These are phyloP conservation scores for Colletotrichum simmondsii DNA, from an alignment of 2,329 filamentous ascomycete genomes.

Conservation along the genomic window DNA sequence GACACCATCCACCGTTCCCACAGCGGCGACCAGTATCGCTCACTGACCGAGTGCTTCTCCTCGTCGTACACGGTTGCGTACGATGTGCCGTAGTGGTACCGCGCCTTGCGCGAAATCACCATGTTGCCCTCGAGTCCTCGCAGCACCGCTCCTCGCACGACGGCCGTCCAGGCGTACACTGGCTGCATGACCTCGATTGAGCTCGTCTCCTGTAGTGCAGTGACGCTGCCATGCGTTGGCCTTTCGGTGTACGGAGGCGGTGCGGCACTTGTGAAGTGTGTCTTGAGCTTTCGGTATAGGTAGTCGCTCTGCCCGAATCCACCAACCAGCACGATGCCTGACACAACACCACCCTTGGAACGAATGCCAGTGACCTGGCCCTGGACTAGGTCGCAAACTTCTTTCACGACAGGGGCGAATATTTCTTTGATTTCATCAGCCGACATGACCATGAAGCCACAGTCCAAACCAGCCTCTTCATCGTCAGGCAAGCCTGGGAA, in stretches of 20 bases:
- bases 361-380: slow-evolving; percentile 74
- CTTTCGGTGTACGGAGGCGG: slow-evolving; percentile 75
- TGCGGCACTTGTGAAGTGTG: slow-evolving; percentile 70
- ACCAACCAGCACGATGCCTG: slow-evolving; percentile 83
- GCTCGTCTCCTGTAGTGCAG: slow-evolving; percentile 58
- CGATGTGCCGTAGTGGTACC: slow-evolving; percentile 83
- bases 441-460: slow-evolving; percentile 79
- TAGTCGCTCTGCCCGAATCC: slow-evolving; percentile 86
- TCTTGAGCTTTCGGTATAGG: slow-evolving; percentile 76
- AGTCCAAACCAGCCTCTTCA: slow-evolving; percentile 79
- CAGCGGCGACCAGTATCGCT: slow-evolving; percentile 82
- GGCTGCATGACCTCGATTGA: slow-evolving; percentile 85
- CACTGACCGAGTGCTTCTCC: slow-evolving; percentile 76
- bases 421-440: slow-evolving; percentile 77
- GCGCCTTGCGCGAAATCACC: slow-evolving; percentile 78
- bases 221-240: slow-evolving; percentile 71
- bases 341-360: slow-evolving; percentile 70
- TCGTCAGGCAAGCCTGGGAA: slow-evolving; percentile 83
- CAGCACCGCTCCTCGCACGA: slow-evolving; percentile 81
- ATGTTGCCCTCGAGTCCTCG: slow-evolving; percentile 82
- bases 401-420: slow-evolving; percentile 79
- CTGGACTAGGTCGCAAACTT: slow-evolving; percentile 75
- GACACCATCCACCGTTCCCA: slow-evolving; percentile 88
- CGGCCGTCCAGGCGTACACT: slow-evolving; percentile 84
- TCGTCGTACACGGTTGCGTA: slow-evolving; percentile 86